phyloP scores from a whole-genome alignment of 2,329 filamentous ascomycete species.

The Penicillium sclerotigenum region DNA sequence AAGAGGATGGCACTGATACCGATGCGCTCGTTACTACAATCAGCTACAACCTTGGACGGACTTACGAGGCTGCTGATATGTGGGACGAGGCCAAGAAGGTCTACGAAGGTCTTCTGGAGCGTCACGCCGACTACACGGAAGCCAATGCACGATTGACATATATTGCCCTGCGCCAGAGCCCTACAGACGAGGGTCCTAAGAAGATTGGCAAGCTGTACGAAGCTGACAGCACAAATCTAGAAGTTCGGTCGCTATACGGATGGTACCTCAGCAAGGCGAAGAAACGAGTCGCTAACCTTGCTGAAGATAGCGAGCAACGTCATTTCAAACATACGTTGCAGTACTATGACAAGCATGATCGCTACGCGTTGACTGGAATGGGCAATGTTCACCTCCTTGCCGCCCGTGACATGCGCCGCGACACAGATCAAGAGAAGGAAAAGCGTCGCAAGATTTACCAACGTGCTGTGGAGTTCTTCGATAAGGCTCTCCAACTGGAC shows the following conservation, averaged over 20 bases:
- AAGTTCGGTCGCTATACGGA: conserved; percentile 87
- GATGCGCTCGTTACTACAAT: conserved; percentile 94
- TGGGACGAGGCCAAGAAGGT: conserved; percentile 80
- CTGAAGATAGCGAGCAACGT: conserved; percentile 85
- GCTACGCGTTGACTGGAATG: conserved; percentile 96
- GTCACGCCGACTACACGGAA: conserved; percentile 89
- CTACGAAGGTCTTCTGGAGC: conserved; percentile 79
- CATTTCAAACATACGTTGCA: conserved; percentile 97
- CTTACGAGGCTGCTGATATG: conserved; percentile 81
- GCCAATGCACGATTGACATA: conserved; percentile 85
- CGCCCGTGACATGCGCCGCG: conserved; percentile 90
- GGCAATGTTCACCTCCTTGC: conserved; percentile 87
- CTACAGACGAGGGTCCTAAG: conserved; percentile 81
- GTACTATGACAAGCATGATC: conserved; percentile 92
- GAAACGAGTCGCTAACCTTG: conserved; percentile 74
- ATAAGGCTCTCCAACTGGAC: conserved; percentile 94
- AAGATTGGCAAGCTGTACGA: conserved; percentile 82
- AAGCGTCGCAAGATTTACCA: conserved; percentile 83
- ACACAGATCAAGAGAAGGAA: conserved; percentile 84
- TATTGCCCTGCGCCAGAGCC: conserved; percentile 76
- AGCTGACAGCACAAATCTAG: conserved; percentile 76
- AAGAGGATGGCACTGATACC: conserved; percentile 72
- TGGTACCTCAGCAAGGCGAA: conserved; percentile 93
- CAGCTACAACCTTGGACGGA: conserved; percentile 91
- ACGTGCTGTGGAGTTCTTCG: conserved; percentile 96